phyloP scores from a whole-genome alignment of 169 alveolate genomes.

The Perkinsus olseni region DNA sequence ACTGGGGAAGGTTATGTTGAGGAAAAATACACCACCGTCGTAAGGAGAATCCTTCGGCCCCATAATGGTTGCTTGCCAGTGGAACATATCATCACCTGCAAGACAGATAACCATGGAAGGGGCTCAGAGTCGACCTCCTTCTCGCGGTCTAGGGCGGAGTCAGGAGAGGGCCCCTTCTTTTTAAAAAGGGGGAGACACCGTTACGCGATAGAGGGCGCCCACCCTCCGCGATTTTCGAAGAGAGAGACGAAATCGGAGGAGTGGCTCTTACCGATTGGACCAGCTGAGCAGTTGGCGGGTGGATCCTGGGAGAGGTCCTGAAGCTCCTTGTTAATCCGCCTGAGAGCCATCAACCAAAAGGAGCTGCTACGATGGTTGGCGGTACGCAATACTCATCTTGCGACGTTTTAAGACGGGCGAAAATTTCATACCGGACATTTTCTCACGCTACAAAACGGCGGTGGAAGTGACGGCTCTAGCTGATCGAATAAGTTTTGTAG shows the following conservation, averaged over 20 bases:
- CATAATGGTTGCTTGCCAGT: conserved; percentile 98
- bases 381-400: not conserved
- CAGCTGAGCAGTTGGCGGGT: conserved; percentile 96
- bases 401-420: not conserved
- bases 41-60: conserved; percentile 96
- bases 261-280: conserved; percentile 59
- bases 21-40: conserved; percentile 95
- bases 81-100: conserved; percentile 89
- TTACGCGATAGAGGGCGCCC: no score
- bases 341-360: conserved; percentile 58
- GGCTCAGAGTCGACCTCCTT: no score
- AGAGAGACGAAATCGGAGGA: not conserved
- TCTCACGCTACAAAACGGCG: not conserved
- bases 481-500: not conserved
- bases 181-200: no score
- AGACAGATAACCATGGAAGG: no score
- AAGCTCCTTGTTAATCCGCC: conserved; percentile 87
- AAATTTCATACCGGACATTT: not conserved
- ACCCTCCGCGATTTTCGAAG: no score
- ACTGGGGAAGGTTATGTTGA: conserved; percentile 95
- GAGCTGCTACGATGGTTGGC: not conserved
- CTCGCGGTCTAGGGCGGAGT: no score
- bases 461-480: not conserved
- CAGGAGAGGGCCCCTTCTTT: no score
- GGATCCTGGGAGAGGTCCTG: conserved; percentile 95